A percentile compares a stretch with the other conserved stretches of the same genome.
These are phyloP conservation scores for Marasmius tenuissimus DNA, from an alignment of 1,284 basidiomycete genomes.

Conservation along the genomic window DNA sequence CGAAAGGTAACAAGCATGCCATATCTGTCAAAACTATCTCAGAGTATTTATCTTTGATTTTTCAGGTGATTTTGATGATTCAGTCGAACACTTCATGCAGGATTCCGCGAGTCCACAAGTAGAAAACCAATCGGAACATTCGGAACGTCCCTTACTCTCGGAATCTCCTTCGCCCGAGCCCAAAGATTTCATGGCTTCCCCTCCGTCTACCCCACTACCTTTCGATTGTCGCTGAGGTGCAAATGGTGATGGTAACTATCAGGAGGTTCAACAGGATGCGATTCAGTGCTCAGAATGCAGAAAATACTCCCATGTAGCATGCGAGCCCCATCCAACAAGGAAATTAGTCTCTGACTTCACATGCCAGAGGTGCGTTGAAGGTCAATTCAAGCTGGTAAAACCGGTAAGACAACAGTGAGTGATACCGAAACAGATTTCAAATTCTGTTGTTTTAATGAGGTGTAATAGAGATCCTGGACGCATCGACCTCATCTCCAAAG, in stretches of 20 bases:
- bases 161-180: not conserved
- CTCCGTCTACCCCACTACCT: not conserved
- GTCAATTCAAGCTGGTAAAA: too few species aligned
- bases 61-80: too few species aligned
- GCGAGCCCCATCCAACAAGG: too few species aligned
- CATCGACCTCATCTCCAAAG: not conserved
- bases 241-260: not conserved
- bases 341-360: constrained; percentile 5
- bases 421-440: too few species aligned
- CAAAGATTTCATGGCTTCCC: not conserved
- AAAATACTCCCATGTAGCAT: constrained; percentile 25
- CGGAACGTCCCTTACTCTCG: not conserved
- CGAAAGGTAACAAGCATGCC: too few species aligned
- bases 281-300: constrained; percentile 23
- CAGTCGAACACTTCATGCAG: not conserved
- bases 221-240: not conserved
- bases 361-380: not conserved
- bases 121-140: too few species aligned
- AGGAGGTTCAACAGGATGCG: not conserved
- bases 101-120: too few species aligned
- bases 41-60: too few species aligned
- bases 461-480: too few species aligned
- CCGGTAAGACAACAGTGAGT: too few species aligned
- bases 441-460: too few species aligned
- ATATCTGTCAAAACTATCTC: too few species aligned